These are phyloP conservation scores for Coniochaeta hoffmannii DNA, from an alignment of 2,329 filamentous ascomycete species.

Conservation along the genomic window DNA sequence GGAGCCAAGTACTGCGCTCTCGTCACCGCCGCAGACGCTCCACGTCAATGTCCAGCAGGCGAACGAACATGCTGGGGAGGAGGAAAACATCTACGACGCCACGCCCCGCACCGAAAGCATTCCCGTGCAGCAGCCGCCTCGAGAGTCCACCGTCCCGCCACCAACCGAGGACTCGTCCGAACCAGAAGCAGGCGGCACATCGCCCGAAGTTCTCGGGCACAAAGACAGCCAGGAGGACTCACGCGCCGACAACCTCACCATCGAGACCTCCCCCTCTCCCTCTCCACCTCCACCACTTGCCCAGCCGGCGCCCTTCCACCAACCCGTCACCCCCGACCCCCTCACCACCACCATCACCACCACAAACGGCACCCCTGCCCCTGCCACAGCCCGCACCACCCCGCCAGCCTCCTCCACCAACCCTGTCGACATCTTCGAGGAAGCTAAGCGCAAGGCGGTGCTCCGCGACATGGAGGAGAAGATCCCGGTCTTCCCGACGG, in stretches of 20 bases:
- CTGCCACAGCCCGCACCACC: constrained; percentile 12
- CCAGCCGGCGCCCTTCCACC: background rate
- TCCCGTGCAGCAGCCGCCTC: background rate
- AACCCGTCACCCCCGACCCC: constrained; percentile 3
- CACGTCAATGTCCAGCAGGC: constrained; percentile 7
- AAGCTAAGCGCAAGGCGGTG: constrained; percentile 35
- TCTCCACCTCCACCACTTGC: background rate
- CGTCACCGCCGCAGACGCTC: background rate
- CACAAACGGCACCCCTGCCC: constrained; percentile 4
- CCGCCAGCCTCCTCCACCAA: constrained; percentile 17
- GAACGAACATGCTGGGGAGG: constrained; percentile 10
- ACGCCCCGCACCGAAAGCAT: constrained; percentile 15
- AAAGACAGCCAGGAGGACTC: background rate
- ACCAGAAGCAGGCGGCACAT: constrained; percentile 10
- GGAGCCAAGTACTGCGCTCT: constrained; percentile 7
- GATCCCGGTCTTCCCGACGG: constrained; percentile 32
- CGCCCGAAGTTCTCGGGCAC: constrained; percentile 5
- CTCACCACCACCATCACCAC: constrained; percentile 7
- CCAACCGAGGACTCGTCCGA: constrained; percentile 3
- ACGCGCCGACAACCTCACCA: background rate
- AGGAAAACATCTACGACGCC: constrained; percentile 27
- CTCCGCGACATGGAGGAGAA: constrained; percentile 45
- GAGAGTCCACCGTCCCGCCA: background rate
- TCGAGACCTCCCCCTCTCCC: background rate
- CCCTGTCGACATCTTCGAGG: constrained; percentile 28